Base-by-base conservation (phyloP, 176 grass and related monocot genomes). In the Ampelocalamus luodianensis region DNA sequence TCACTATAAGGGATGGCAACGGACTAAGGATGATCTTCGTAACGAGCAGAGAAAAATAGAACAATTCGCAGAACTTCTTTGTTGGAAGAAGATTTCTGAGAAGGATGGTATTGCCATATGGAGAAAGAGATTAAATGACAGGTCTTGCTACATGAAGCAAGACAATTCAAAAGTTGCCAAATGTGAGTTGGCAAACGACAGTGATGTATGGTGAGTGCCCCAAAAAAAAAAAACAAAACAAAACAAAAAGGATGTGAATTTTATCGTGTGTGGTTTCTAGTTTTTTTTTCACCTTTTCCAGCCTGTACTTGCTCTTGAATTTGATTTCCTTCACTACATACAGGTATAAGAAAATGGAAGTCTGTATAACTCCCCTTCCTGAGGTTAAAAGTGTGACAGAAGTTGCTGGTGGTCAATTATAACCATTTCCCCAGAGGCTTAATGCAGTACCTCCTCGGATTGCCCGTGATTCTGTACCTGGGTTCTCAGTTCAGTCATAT, bases 321-420 rank as follows among this genome's bases (percentile, higher is more conserved):
- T 76, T 78, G 10, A 22, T 56, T 71, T 83, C 64, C 37, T 83
- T 63, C 37, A 37, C 58, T 75, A 78, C 77, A 74, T 46, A 20
- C 84, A 97, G 94, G 94, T 97, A 97, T 85, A 92, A 87, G 83
- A 90, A 97, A 88, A 97, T 97, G 94, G 77, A 92, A 56, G 67
- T 83, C 79, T 97, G 94, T 86, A 87, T 89, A 91, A 85, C 88
- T 56, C 88, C 65, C 3, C 80, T 90, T 79, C 90, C 94, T 5
- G 76, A 85, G 9, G 88, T 91, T 51, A 83, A 69, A 65, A 91
- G 71, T 73, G 49, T 37, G 65, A 68, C 85, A 81, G 86, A 91
- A 29, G 82, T 88, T 86, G 88, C 92, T 29, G 89, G 88, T 65
- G 88, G 90, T 62, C 65, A 90, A 71, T 64, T 92, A 72, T 85